Percentiles rank a stretch among this genome's conserved stretches.
phyloP scores from a whole-genome alignment of 163 green algal genomes.

The Chlorella variabilis region DNA sequence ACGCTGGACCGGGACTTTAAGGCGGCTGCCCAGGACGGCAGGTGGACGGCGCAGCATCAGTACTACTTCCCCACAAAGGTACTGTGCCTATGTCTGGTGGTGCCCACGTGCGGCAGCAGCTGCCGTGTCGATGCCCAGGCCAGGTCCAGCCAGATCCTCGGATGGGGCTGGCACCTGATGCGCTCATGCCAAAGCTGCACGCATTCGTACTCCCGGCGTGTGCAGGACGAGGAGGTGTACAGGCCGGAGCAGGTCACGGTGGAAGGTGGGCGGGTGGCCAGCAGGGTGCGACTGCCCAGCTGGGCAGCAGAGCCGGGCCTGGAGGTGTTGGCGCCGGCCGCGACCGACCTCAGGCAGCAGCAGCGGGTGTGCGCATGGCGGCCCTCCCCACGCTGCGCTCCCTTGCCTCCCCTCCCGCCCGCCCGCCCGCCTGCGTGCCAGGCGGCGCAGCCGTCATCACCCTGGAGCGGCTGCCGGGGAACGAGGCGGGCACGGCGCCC shows the following conservation, averaged over 20 bases:
- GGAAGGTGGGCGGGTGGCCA: no score
- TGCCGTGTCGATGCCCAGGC: not conserved
- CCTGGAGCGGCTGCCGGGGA: conserved; percentile 14
- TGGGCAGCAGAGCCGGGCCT: no score
- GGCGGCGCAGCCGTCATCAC: conserved; percentile 44
- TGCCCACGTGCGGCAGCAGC: no score
- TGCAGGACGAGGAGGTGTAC: conserved; percentile 46
- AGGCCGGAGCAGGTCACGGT: conserved; percentile 40
- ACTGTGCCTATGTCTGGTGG: conserved; percentile 16
- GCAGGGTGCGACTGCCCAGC: no score
- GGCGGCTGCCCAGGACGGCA: not conserved
- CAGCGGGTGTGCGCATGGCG: no score
- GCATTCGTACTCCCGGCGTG: no score
- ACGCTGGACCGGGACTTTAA: not conserved
- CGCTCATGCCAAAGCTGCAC: no score
- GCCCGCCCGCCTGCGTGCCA: not conserved
- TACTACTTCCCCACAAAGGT: conserved; percentile 16
- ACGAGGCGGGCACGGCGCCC: not conserved
- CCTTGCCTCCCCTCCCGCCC: not conserved
- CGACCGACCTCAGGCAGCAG: no score
- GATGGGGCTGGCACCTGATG: not conserved
- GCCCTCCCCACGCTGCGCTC: no score
- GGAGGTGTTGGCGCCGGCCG: no score
- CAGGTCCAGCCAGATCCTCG: no score
- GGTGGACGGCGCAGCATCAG: conserved; percentile 16